Percentiles rank a stretch among this genome's conserved stretches.
Conservation (phyloP, 2,329 filamentous ascomycete species). For the Beauveria rudraprayagi region DNA sequence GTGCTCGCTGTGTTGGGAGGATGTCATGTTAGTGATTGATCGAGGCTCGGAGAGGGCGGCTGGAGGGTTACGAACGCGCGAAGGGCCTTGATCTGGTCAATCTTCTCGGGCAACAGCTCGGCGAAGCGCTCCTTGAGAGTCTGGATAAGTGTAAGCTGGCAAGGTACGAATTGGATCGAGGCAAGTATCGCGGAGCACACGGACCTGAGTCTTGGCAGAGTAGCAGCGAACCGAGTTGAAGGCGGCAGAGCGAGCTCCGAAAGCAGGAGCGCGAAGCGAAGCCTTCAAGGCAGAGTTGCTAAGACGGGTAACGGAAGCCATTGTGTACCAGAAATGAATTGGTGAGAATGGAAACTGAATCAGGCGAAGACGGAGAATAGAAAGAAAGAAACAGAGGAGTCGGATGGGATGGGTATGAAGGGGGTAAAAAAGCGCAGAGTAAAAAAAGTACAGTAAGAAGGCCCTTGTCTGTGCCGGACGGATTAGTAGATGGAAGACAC, state of each 20-base stretch:
- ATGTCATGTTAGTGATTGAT: constrained; percentile 6
- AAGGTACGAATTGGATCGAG: background rate
- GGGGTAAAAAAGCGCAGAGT: constrained; percentile 16
- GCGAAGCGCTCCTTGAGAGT: constrained; percentile 98
- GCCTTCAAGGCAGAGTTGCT: constrained; percentile 75
- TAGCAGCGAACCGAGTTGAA: constrained; percentile 85
- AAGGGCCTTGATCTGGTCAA: constrained; percentile 98
- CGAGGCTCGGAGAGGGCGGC: background rate
- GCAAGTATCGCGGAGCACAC: constrained; percentile 16
- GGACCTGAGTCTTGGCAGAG: constrained; percentile 84
- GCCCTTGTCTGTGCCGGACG: background rate
- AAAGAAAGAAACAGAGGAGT: constrained; percentile 21
- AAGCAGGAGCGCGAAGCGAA: constrained; percentile 58
- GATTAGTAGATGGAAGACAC: constrained; percentile 3
- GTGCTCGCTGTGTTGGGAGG: constrained; percentile 59
- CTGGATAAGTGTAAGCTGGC: constrained; percentile 37
- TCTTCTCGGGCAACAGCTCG: constrained; percentile 88
- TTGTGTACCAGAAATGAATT: constrained; percentile 36
- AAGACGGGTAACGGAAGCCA: constrained; percentile 79
- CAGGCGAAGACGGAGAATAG: constrained; percentile 19
- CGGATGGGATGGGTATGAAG: constrained; percentile 14
- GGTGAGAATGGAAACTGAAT: constrained; percentile 12
- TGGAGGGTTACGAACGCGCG: constrained; percentile 62
- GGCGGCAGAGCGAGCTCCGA: constrained; percentile 60
- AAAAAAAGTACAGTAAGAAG: constrained; percentile 1